Evolutionary conservation across 148 eudicot genomes (phyloP).

Genomic region (Selenicereus undatus): DNA sequence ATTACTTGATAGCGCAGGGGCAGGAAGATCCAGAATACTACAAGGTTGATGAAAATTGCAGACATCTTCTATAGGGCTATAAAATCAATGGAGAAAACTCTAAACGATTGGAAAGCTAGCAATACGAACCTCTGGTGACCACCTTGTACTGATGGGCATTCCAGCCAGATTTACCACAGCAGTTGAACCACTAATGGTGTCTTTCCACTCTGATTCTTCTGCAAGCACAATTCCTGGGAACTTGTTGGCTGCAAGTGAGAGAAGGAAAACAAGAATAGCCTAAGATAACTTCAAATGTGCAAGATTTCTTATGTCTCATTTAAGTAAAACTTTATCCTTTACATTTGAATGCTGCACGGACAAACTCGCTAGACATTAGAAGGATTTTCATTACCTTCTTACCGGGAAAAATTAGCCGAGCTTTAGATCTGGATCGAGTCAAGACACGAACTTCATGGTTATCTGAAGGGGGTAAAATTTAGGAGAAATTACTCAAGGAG

Average conservation of each 20-base stretch:
- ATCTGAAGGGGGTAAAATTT: conserved; percentile 41
- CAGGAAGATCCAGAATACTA: neutral
- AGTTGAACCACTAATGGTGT: conserved; percentile 75
- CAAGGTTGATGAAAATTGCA: neutral
- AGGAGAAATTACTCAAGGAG: conserved; percentile 1
- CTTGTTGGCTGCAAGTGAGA: conserved; percentile 47
- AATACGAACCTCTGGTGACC: conserved; percentile 85
- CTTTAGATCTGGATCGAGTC: conserved; percentile 80
- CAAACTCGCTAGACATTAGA: conserved; percentile 9
- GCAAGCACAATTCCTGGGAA: conserved; percentile 89
- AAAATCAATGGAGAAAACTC: neutral
- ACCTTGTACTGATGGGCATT: conserved; percentile 92
- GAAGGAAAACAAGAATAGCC: conserved; percentile 4
- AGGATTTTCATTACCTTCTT: conserved; percentile 81
- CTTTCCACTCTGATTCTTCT: conserved; percentile 84
- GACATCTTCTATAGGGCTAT: neutral
- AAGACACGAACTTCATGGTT: conserved; percentile 72
- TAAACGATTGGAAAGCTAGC: conserved; percentile 1
- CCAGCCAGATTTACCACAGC: conserved; percentile 97
- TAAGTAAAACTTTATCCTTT: neutral
- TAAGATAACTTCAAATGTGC: neutral
- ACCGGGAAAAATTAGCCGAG: conserved; percentile 90
- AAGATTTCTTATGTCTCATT: neutral
- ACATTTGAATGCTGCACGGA: conserved; percentile 2
- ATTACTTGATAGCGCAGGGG: neutral